Evolutionary conservation across 352 stramenopile species (phyloP).

Genomic region (Pythium brachiatum): DNA sequence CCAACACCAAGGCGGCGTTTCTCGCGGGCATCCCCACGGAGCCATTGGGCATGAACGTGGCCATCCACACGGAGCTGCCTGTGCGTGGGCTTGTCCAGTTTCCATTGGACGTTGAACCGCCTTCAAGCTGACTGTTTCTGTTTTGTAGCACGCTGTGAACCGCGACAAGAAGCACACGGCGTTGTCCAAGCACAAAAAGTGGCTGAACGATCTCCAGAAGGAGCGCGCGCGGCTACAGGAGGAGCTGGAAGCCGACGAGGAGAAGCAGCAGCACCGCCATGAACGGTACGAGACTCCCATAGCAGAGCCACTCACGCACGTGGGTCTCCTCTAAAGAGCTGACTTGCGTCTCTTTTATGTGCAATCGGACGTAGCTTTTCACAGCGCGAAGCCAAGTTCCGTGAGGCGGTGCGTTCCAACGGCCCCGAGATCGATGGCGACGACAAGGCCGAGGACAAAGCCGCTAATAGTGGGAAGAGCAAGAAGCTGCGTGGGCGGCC

Average conservation of each 20-base stretch:
- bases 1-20: conserved; percentile 69
- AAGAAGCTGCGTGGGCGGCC: conserved; percentile 47
- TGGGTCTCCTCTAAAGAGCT: not conserved
- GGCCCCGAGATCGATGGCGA: conserved; percentile 20
- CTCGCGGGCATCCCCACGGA: conserved; percentile 66
- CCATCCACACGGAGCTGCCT: conserved; percentile 66
- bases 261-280: conserved; percentile 58
- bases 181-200: conserved; percentile 92
- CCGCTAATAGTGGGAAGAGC: conserved; percentile 25
- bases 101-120: no score
- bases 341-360: not conserved
- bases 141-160: conserved; percentile 66
- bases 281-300: conserved; percentile 35
- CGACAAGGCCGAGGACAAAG: conserved; percentile 18
- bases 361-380: conserved; percentile 41
- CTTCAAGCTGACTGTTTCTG: no score
- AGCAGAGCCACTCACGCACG: no score
- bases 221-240: conserved; percentile 84
- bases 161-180: conserved; percentile 91
- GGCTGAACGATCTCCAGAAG: conserved; percentile 91
- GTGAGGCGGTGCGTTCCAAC: conserved; percentile 53
- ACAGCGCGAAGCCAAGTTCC: conserved; percentile 75
- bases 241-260: conserved; percentile 73
- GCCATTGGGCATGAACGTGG: conserved; percentile 75
- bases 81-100: conserved; percentile 24